These are phyloP conservation scores for Pholiota adiposa DNA, from an alignment of 1,284 basidiomycete species.

Conservation along the genomic window DNA sequence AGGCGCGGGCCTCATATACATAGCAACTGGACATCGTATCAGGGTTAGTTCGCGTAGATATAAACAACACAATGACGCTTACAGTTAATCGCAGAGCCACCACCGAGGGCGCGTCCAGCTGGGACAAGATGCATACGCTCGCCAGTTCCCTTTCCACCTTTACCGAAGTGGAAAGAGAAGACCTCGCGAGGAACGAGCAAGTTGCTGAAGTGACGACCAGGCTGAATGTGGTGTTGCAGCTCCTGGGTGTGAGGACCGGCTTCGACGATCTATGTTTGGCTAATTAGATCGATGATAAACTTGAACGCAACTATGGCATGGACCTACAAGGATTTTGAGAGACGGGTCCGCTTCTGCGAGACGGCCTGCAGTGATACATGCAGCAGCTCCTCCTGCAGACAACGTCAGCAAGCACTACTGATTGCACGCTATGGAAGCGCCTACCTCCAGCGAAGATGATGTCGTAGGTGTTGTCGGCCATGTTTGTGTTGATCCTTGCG, in stretches of 20 bases:
- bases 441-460: slow-evolving; percentile 54
- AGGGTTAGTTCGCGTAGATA: background rate
- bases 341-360: slow-evolving; percentile 48
- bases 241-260: slow-evolving; percentile 48
- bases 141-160: slow-evolving; percentile 46
- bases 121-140: slow-evolving; percentile 47
- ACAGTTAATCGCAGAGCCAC: slow-evolving; percentile 67
- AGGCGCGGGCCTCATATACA: slow-evolving; percentile 56
- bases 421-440: background rate
- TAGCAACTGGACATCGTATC: slow-evolving; percentile 40
- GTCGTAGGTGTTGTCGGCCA: slow-evolving; percentile 35
- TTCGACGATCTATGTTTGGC: slow-evolving; percentile 28
- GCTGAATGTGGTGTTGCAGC: slow-evolving; percentile 50
- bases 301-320: background rate
- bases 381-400: slow-evolving; percentile 46
- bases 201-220: slow-evolving; percentile 49
- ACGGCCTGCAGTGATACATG: slow-evolving; percentile 49
- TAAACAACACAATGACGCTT: slow-evolving; percentile 17
- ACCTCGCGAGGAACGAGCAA: slow-evolving; percentile 40
- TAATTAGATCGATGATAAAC: background rate
- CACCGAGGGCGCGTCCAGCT: slow-evolving; percentile 56
- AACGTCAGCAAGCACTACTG: background rate
- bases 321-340: slow-evolving; percentile 43
- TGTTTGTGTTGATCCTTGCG: background rate
- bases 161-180: slow-evolving; percentile 45